These are phyloP conservation scores for Corchorus olitorius DNA, from an alignment of 345 rosid species.

Conservation along the genomic window DNA sequence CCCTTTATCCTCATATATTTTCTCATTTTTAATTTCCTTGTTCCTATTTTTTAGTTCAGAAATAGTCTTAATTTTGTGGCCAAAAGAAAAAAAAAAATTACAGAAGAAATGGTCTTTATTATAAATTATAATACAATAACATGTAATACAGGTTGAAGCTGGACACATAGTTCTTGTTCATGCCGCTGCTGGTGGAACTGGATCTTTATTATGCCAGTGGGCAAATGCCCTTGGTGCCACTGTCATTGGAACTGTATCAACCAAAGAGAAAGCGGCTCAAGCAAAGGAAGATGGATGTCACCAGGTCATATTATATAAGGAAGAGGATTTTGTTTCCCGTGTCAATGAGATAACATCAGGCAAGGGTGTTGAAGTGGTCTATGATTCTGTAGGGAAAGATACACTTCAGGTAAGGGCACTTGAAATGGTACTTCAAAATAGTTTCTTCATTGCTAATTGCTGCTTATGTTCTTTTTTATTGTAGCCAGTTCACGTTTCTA, in stretches of 20 bases:
- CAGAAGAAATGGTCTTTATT: background rate
- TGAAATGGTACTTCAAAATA: too few species aligned
- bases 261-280: constrained; percentile 88
- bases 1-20: background rate
- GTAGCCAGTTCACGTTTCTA: too few species aligned
- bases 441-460: too few species aligned
- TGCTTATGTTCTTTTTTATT: too few species aligned
- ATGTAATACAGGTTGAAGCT: constrained; percentile 54
- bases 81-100: too few species aligned
- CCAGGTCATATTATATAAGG: constrained; percentile 73
- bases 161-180: constrained; percentile 85
- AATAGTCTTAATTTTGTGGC: background rate
- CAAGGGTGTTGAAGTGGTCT: constrained; percentile 82
- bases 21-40: background rate
- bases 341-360: constrained; percentile 82
- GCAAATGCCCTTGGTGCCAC: constrained; percentile 86
- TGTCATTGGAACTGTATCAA: constrained; percentile 85
- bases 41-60: background rate
- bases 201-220: constrained; percentile 93
- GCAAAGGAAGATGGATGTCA: constrained; percentile 95
- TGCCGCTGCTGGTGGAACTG: constrained; percentile 97
- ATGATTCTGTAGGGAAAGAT: constrained; percentile 94
- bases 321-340: constrained; percentile 75
- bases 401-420: constrained; percentile 62
- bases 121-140: constrained; percentile 7